Conservation (phyloP, 139 green algal genomes). For the Coelastrella sp. region DNA sequence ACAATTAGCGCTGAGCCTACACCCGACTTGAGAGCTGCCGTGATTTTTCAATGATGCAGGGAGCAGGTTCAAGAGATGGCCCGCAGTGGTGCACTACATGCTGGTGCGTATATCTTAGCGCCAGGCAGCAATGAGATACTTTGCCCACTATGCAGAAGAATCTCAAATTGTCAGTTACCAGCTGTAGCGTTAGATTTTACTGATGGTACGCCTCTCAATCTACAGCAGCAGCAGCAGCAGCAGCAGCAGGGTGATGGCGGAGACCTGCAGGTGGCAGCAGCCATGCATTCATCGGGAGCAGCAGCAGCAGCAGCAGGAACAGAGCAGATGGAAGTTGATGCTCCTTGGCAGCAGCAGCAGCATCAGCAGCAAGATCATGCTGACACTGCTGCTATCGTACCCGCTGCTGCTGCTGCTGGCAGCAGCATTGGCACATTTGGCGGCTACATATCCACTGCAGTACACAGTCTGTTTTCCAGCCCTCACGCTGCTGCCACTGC, state of each 20-base stretch:
- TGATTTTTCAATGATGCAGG: background rate
- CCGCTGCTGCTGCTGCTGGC: constrained; percentile 3
- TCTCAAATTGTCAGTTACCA: constrained; percentile 31
- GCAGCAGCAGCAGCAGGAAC: background rate
- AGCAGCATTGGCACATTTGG: background rate
- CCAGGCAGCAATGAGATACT: constrained; percentile 28
- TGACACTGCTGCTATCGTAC: background rate
- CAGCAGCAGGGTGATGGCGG: no score
- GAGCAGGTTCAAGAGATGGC: background rate
- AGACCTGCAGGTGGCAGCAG: no score
- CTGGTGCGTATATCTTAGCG: background rate
- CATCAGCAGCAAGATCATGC: background rate
- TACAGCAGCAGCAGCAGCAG: constrained; percentile 8
- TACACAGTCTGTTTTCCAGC: background rate
- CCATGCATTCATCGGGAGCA: no score
- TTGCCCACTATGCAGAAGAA: constrained; percentile 14
- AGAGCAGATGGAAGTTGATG: background rate
- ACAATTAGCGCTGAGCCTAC: no score
- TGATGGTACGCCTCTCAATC: background rate
- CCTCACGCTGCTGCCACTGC: background rate
- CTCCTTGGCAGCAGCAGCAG: background rate
- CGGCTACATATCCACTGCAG: constrained; percentile 3
- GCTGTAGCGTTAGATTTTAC: background rate
- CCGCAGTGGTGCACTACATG: background rate
- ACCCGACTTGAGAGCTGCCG: background rate